Conservation (phyloP, 805 yeast genomes). For the Yarrowia sp. region DNA sequence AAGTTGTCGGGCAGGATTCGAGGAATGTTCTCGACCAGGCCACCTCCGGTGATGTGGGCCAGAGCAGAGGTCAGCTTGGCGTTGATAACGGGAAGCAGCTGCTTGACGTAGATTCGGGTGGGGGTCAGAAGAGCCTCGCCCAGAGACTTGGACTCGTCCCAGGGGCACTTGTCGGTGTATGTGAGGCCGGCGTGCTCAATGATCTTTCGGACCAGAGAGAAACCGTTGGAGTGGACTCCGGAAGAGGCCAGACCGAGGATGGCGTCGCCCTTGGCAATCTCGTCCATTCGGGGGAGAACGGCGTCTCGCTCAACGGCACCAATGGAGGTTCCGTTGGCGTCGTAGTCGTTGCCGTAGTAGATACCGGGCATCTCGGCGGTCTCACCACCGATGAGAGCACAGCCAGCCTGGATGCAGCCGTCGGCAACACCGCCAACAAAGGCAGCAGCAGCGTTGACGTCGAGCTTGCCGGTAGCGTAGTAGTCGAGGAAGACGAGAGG, state of each 20-base stretch:
- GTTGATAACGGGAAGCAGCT: conserved; percentile 69
- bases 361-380: conserved; percentile 99
- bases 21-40: conserved; percentile 92
- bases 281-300: conserved; percentile 67
- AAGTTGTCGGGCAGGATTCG: conserved; percentile 82
- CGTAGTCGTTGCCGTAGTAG: conserved; percentile 93
- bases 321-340: conserved; percentile 96
- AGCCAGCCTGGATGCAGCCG: conserved; percentile 91
- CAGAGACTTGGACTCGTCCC: conserved; percentile 66
- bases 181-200: conserved; percentile 71
- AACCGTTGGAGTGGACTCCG: conserved; percentile 97
- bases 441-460: conserved; percentile 75
- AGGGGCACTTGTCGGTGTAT: conserved; percentile 79
- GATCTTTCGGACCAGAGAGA: conserved; percentile 88
- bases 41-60: conserved; percentile 99
- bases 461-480: conserved; percentile 92
- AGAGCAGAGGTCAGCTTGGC: conserved; percentile 74
- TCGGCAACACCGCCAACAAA: conserved; percentile 95
- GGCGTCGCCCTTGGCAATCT: conserved; percentile 76
- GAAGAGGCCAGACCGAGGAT: conserved; percentile 83
- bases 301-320: conserved; percentile 84
- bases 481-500: conserved; percentile 93
- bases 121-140: conserved; percentile 88
- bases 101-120: conserved; percentile 92
- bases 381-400: conserved; percentile 99